phyloP scores from a whole-genome alignment of 306 rosid species.

The Citrullus amarus region DNA sequence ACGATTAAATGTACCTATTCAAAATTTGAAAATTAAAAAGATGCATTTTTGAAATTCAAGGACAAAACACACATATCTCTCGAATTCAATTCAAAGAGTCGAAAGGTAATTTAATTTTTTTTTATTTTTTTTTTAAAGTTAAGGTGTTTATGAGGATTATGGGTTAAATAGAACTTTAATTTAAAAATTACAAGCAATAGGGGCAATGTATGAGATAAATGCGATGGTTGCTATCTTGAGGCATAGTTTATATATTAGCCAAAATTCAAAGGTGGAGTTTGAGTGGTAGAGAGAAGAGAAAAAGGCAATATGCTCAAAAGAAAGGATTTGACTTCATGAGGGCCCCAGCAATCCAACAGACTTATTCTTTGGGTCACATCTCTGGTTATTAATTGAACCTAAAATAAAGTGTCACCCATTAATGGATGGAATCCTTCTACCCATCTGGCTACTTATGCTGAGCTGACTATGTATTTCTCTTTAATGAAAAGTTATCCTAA shows the following conservation, averaged over 20 bases:
- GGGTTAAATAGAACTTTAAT: not conserved
- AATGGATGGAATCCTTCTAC: constrained; percentile 1
- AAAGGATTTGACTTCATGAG: not conserved
- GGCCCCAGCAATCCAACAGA: constrained; percentile 3
- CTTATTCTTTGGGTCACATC: not conserved
- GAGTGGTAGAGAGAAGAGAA: constrained; percentile 1
- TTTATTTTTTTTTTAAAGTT: too few species aligned
- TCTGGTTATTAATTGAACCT: not conserved
- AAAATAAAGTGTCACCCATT: not conserved
- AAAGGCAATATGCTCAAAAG: not conserved
- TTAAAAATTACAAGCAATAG: not conserved
- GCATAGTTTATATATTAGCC: not conserved
- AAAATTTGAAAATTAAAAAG: too few species aligned
- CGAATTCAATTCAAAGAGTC: too few species aligned
- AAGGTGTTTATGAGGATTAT: not conserved
- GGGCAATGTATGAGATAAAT: not conserved
- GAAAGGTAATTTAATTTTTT: too few species aligned
- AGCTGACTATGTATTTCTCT: not conserved
- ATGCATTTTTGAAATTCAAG: too few species aligned
- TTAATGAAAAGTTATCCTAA: not conserved
- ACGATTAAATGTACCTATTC: too few species aligned
- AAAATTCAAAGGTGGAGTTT: not conserved
- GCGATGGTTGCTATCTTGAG: not conserved
- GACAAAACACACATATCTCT: too few species aligned
- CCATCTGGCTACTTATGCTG: not conserved